phyloP scores from a whole-genome alignment of 208 protist species.

The Angomonas desouzai region DNA sequence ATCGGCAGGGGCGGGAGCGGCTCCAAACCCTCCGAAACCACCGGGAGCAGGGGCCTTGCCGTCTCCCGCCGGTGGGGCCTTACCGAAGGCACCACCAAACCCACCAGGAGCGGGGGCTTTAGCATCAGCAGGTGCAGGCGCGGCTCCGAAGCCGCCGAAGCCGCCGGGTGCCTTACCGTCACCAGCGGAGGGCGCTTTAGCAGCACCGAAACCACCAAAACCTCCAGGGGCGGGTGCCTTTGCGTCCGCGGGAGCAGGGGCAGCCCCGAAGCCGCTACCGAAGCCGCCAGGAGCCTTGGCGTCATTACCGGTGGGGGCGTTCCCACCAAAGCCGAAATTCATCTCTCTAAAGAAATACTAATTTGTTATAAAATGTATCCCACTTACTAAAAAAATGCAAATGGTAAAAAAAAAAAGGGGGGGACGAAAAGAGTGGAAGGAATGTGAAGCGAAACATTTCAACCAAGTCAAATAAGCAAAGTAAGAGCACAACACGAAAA shows the following conservation, averaged over 20 bases:
- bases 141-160: neutral
- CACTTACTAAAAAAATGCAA: neutral
- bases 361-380: too few relatives aligned
- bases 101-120: neutral
- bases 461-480: too few relatives aligned
- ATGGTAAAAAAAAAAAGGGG: slow-evolving; percentile 7
- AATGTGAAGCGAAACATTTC: too few relatives aligned
- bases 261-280: neutral
- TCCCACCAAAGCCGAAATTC: neutral
- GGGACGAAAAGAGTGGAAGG: neutral
- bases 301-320: neutral
- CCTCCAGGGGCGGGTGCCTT: neutral
- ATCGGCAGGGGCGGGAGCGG: neutral
- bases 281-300: neutral
- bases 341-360: too few relatives aligned
- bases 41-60: slow-evolving; percentile 3
- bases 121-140: neutral
- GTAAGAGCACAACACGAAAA: too few relatives aligned
- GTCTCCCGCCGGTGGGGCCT: slow-evolving; percentile 1
- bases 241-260: neutral
- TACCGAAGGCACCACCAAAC: slow-evolving; percentile 6
- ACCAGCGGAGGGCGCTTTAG: neutral
- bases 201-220: neutral
- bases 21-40: slow-evolving; percentile 7
- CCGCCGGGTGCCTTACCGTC: slow-evolving; percentile 1